Conservation (phyloP, 768 basidiomycete species). For the Leccinum boreale region DNA sequence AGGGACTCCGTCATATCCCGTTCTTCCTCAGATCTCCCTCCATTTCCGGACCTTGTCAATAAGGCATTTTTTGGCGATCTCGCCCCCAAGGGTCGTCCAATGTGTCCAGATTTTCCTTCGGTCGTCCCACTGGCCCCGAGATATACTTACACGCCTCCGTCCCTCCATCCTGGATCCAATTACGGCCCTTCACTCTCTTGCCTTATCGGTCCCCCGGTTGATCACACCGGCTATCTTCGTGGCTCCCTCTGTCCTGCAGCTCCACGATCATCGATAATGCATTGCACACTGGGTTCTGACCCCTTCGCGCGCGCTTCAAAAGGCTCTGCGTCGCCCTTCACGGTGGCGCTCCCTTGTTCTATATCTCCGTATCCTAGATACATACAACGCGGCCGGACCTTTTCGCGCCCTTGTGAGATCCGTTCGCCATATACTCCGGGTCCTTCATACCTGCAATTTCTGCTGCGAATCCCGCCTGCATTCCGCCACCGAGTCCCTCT, state of each 20-base stretch:
- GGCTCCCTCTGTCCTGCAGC: background rate
- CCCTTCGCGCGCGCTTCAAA: background rate
- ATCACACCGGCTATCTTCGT: conserved; percentile 17
- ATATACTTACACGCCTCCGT: background rate
- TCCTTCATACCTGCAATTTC: background rate
- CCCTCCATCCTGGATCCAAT: conserved; percentile 4
- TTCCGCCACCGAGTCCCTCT: background rate
- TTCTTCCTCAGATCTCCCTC: conserved; percentile 23
- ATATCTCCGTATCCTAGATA: conserved; percentile 11
- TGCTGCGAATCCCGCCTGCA: background rate
- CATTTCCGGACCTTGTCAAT: conserved; percentile 25
- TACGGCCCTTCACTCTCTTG: background rate
- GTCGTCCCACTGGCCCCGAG: background rate
- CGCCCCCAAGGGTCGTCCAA: conserved; percentile 6
- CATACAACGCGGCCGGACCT: conserved; percentile 10
- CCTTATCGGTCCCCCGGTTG: conserved; percentile 10
- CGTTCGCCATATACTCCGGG: conserved; percentile 1
- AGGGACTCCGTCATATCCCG: conserved; percentile 22
- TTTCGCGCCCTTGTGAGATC: conserved; percentile 15
- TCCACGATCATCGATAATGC: background rate
- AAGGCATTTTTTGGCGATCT: conserved; percentile 22
- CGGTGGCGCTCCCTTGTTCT: conserved; percentile 1
- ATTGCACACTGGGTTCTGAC: background rate
- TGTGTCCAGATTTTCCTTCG: conserved; percentile 6
- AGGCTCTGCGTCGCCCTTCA: background rate